Evolutionary conservation across 1,284 basidiomycete genomes (phyloP).

Genomic region (Mycena sp.): DNA sequence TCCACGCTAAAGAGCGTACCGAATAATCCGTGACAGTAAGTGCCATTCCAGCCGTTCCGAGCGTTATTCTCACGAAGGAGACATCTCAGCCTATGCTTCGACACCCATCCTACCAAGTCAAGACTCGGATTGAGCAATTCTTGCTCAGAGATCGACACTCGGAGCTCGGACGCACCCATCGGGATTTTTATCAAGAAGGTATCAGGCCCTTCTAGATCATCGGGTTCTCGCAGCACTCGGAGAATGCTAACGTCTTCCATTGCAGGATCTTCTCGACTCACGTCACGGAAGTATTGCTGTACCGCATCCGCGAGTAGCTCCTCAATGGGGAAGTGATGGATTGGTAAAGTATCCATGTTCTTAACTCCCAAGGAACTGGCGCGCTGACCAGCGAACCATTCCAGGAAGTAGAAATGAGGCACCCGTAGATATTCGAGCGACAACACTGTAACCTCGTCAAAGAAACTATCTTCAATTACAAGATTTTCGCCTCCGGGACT

Average conservation of each 20-base stretch:
- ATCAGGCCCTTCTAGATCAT: neutral
- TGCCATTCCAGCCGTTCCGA: no score
- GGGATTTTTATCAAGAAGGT: neutral
- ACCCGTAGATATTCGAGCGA: neutral
- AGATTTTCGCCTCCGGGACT: neutral
- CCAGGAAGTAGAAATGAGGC: neutral
- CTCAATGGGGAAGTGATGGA: constrained; percentile 9
- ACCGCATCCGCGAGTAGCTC: constrained; percentile 1
- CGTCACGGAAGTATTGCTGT: constrained; percentile 7
- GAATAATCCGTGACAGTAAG: no score
- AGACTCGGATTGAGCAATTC: no score
- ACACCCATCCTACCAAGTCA: no score
- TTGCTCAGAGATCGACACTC: neutral
- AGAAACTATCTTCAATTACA: neutral
- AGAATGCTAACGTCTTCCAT: neutral
- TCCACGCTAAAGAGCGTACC: no score
- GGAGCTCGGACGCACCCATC: no score
- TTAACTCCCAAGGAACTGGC: neutral
- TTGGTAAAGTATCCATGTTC: neutral
- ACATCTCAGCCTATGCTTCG: no score
- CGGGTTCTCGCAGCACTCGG: neutral
- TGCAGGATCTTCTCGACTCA: neutral
- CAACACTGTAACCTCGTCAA: neutral
- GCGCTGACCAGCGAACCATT: neutral
- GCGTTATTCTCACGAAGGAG: no score